Evolutionary conservation across 306 rosid genomes (phyloP), one percentile per base, ranked within the genome.

Genomic region (Mimosa bimucronata): DNA sequence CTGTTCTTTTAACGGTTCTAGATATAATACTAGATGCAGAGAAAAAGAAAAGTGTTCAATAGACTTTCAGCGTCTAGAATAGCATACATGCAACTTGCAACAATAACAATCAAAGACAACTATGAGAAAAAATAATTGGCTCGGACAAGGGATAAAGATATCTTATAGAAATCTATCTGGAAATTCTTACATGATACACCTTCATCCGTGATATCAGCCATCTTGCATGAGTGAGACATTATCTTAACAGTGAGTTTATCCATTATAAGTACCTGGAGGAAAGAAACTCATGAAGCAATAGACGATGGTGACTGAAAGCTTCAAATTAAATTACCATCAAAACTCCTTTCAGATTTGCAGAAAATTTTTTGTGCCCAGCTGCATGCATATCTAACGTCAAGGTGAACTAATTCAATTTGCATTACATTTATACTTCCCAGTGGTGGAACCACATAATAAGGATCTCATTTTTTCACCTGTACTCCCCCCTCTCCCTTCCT

Each of bases 131-230:
- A 18, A 34, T 58, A 14, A 44, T 38, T 61, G 19, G 44, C 42
- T 13, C 25, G 21, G 58, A 64, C 53, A 73, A 42, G 25, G 40
- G 57, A 53, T 40, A 26, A 67, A 75, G 41, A 21, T 34, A 15
- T 37, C 3, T 31, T 46, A 9, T 70, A 25, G 31, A 40, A 67
- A 37, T 30, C 15, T 13, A 40, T 68, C 13, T 26, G 37, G 42
- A 41, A 80, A 76, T 85, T 52, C 98, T 91, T 94, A 95, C 99
- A 89, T 88, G 99, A 90, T 86, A 95, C 94, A 29, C 98, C 98
- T 95, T 95, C 98, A 31, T 88, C 94, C 9, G 96, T 95, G 80
- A 95, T 89, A 89, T 95, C 98, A 82, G 97, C 94, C 99, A 95
- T 95, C 92, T 90, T 95, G 88, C 99, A 95, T 9, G 98, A 83